These are phyloP conservation scores for Eleusine coracana DNA, from an alignment of 176 grass and related monocot genomes.

Conservation along the genomic window DNA sequence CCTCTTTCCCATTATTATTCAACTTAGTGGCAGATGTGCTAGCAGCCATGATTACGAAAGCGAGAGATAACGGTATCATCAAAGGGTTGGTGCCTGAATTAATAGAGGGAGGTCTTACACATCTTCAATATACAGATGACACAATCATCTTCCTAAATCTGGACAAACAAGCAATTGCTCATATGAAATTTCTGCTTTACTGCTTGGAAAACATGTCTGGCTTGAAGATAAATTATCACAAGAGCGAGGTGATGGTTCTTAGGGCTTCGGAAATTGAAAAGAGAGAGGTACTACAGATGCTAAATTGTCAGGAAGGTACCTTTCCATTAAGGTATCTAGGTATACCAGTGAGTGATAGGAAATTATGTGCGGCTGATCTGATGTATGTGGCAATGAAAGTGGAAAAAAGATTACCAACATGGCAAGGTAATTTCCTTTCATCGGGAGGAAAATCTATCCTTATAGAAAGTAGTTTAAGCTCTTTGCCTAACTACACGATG, in stretches of 20 bases:
- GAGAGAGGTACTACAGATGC: background rate
- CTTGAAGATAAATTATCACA: background rate
- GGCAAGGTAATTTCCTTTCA: background rate
- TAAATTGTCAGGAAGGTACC: background rate
- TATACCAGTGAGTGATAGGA: no score
- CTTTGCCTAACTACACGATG: background rate
- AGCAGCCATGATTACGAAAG: background rate
- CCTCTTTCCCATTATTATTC: no score
- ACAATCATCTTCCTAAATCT: background rate
- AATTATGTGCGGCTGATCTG: no score
- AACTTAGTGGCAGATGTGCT: no score
- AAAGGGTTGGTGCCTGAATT: background rate
- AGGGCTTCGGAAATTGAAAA: background rate
- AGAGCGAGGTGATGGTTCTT: background rate
- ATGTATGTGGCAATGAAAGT: background rate
- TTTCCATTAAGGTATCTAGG: no score
- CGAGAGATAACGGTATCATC: background rate
- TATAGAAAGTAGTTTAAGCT: background rate
- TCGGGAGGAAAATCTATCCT: background rate
- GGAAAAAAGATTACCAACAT: background rate
- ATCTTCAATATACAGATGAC: background rate
- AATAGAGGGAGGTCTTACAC: background rate
- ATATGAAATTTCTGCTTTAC: no score
- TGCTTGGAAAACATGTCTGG: no score
- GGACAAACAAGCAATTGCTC: background rate